phyloP scores from a whole-genome alignment of 352 stramenopile species.

The Pythium apleroticum region DNA sequence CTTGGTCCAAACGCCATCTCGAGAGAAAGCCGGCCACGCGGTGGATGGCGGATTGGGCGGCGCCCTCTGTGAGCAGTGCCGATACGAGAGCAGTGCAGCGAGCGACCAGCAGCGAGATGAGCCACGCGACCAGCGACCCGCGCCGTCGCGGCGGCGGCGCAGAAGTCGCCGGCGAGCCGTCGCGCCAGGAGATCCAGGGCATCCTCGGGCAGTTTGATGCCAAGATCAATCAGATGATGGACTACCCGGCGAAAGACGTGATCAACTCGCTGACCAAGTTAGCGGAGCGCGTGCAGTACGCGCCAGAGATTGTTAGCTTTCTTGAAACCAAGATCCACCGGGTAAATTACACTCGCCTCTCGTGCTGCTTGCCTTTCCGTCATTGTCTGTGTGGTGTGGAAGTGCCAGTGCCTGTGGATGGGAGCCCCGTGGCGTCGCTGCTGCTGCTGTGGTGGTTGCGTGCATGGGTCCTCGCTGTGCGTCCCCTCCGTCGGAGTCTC shows the following conservation, averaged over 20 bases:
- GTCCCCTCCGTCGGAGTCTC: background rate
- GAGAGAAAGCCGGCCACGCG: background rate
- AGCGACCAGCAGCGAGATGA: background rate
- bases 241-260: slow-evolving; percentile 87
- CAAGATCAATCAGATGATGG: slow-evolving; percentile 85
- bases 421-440: background rate
- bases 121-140: slow-evolving; percentile 10
- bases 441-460: background rate
- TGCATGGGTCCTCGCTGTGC: background rate
- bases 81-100: background rate
- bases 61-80: slow-evolving; percentile 4
- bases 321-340: slow-evolving; percentile 89
- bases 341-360: slow-evolving; percentile 42
- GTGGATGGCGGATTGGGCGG: slow-evolving; percentile 17
- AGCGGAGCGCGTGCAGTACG: slow-evolving; percentile 71
- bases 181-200: slow-evolving; percentile 47
- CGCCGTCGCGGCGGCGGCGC: slow-evolving; percentile 4
- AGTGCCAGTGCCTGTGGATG: slow-evolving; percentile 8
- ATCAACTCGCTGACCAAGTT: slow-evolving; percentile 90
- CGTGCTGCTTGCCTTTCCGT: slow-evolving; percentile 8
- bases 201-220: slow-evolving; percentile 77
- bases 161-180: slow-evolving; percentile 10
- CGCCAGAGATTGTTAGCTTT: slow-evolving; percentile 85
- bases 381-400: slow-evolving; percentile 3
- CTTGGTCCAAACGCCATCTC: background rate